Evolutionary conservation across 1,284 basidiomycete species (phyloP).

Genomic region (Pseudozyma tsukubaensis): DNA sequence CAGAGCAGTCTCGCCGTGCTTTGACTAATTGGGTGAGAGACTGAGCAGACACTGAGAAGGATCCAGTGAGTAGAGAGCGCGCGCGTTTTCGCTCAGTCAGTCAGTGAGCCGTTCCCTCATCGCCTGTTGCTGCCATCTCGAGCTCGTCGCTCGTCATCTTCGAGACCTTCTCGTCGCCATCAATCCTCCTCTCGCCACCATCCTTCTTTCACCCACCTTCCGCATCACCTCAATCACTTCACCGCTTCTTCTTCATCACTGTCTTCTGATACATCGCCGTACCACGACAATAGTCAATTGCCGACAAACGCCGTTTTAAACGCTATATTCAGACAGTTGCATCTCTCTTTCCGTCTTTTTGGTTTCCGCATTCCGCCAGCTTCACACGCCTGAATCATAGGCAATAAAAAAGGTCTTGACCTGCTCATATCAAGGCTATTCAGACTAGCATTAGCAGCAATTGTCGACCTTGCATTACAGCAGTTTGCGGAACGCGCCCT

Average conservation of each 20-base stretch:
- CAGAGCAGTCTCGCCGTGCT: neutral
- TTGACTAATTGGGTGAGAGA: neutral
- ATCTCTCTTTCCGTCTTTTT: constrained; percentile 13
- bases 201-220: constrained; percentile 5
- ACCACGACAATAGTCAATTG: constrained; percentile 4
- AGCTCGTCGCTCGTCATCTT: constrained; percentile 2
- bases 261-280: neutral
- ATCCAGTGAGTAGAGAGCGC: neutral
- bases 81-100: constrained; percentile 11
- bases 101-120: constrained; percentile 4
- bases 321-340: constrained; percentile 16
- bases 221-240: constrained; percentile 7
- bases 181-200: constrained; percentile 26
- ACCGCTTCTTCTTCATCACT: constrained; percentile 2
- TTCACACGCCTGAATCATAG: constrained; percentile 7
- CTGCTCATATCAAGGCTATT: neutral
- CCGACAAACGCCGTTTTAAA: constrained; percentile 7
- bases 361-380: neutral
- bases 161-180: constrained; percentile 19
- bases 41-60: neutral
- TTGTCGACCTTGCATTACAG: too few relatives aligned
- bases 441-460: too few relatives aligned
- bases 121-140: constrained; percentile 5
- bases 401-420: constrained; percentile 2
- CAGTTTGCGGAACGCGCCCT: neutral